Evolutionary conservation across 768 basidiomycete species (phyloP), one percentile per base, ranked within the genome.

Genomic region (Pisolithus tinctorius): DNA sequence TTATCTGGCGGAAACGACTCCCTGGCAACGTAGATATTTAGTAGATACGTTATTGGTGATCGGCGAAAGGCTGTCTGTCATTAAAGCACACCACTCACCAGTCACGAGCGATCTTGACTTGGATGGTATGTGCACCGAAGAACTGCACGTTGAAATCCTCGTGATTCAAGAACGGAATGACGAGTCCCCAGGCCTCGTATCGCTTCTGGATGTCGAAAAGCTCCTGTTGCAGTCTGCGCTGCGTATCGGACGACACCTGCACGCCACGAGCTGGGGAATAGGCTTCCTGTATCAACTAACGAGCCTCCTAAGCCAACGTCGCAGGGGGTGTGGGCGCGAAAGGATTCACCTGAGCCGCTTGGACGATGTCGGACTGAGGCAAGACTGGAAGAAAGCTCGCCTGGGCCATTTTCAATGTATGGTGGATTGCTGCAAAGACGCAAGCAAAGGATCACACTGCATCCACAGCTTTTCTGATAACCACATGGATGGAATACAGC

Each of bases 31-130:
- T 20, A 6, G 6, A 29, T 17, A 31, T 16, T 16, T 23, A 14
- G 17, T 50, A 30, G 13, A 55, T 63, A 43, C 58, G 34, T 36
- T 37, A 44, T 46, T 16, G 7, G 25, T 5, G 27, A 37, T 9
- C 38, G 48, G 20, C 36, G 11, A 49, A 23, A 36, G 4, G 44
- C 34, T 34, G 34, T 34, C 34, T 13, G 13, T 34, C 4, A 13
- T 5, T 11, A 46, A 30, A 4, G 45, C 20, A 20, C 20, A 20
- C 20, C 2, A 66, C 79, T 56, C 64, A 93, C 93, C 93, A 95
- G 65, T 95, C 93, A 56, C 93, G 74, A 13, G 87, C 83, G 56
- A 95, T 91, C 78, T 97, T 97, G 55, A 94, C 88, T 63, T 94
- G 91, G 2, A 86, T 81, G 0, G 91, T 96, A 60, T 96, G 93